A percentile compares a stretch with the other conserved stretches of the same genome.
Conservation (phyloP, 2,329 filamentous ascomycete genomes). For the Clonostachys rhizophaga region DNA sequence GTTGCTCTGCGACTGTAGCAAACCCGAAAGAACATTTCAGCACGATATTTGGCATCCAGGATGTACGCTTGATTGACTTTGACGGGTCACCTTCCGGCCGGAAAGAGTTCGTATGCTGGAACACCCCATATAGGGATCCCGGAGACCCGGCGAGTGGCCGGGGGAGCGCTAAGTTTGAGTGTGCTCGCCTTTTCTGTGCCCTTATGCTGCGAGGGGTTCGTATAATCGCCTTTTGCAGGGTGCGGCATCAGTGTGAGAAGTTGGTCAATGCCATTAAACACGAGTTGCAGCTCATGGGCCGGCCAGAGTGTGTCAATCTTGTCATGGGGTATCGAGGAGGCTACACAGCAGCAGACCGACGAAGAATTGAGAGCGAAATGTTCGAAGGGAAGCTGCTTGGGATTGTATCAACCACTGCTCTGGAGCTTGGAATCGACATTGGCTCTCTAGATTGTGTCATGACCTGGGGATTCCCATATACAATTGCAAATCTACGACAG, state of each 20-base stretch:
- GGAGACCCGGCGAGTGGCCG: constrained; percentile 81
- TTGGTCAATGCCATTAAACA: constrained; percentile 75
- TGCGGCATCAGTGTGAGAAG: constrained; percentile 84
- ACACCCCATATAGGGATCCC: constrained; percentile 90
- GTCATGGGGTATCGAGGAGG: constrained; percentile 96
- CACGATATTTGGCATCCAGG: constrained; percentile 84
- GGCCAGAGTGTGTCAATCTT: constrained; percentile 68
- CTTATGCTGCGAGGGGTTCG: constrained; percentile 83
- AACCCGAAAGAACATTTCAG: constrained; percentile 91
- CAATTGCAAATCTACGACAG: constrained; percentile 89
- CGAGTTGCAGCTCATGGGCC: constrained; percentile 69
- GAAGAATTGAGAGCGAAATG: constrained; percentile 91
- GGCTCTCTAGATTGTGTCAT: constrained; percentile 90
- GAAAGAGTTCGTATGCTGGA: constrained; percentile 97
- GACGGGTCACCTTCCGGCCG: constrained; percentile 86
- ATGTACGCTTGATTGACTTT: constrained; percentile 79
- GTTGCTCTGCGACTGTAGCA: constrained; percentile 92
- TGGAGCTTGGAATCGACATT: constrained; percentile 94
- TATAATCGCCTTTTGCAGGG: constrained; percentile 87
- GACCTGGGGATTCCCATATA: constrained; percentile 92
- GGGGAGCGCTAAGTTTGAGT: constrained; percentile 76
- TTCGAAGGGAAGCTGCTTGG: constrained; percentile 92
- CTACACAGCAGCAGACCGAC: constrained; percentile 86
- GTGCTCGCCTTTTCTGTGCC: constrained; percentile 87
- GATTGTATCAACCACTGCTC: constrained; percentile 87